Evolutionary conservation across 768 basidiomycete species (phyloP).

Genomic region (Paxillus rubicundulus): DNA sequence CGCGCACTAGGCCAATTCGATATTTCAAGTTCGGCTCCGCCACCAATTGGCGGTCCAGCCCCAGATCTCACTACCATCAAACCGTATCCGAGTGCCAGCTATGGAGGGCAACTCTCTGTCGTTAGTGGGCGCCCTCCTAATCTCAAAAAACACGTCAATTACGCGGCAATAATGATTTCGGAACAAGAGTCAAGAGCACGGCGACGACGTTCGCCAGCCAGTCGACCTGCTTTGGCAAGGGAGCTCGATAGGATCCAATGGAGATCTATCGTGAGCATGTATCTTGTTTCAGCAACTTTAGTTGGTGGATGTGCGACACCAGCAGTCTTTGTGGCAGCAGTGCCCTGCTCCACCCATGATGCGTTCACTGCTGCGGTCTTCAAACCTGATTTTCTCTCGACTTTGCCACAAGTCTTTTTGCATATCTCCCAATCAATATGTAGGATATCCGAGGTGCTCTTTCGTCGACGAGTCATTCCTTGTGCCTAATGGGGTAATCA

Average conservation of each 20-base stretch:
- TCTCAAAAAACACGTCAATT: no score
- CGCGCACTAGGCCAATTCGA: no score
- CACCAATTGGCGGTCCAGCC: not conserved
- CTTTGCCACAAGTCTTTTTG: not conserved
- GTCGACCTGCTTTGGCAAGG: not conserved
- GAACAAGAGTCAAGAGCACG: not conserved
- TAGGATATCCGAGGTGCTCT: slow-evolving; percentile 17
- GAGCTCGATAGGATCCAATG: no score
- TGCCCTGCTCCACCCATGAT: not conserved
- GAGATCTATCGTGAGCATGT: no score
- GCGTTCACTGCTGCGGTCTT: slow-evolving; percentile 8
- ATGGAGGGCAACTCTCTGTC: not conserved
- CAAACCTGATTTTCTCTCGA: not conserved
- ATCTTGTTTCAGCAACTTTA: no score
- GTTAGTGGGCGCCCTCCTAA: not conserved
- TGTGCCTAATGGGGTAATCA: slow-evolving; percentile 9
- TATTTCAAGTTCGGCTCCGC: no score
- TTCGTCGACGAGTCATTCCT: slow-evolving; percentile 8
- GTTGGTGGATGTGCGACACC: not conserved
- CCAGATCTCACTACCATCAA: not conserved
- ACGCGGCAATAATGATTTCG: not conserved
- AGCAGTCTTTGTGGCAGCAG: not conserved
- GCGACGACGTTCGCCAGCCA: not conserved
- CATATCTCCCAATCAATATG: slow-evolving; percentile 5
- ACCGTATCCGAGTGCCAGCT: not conserved